Conservation (phyloP, 345 rosid genomes). For the Pugionium cornutum region DNA sequence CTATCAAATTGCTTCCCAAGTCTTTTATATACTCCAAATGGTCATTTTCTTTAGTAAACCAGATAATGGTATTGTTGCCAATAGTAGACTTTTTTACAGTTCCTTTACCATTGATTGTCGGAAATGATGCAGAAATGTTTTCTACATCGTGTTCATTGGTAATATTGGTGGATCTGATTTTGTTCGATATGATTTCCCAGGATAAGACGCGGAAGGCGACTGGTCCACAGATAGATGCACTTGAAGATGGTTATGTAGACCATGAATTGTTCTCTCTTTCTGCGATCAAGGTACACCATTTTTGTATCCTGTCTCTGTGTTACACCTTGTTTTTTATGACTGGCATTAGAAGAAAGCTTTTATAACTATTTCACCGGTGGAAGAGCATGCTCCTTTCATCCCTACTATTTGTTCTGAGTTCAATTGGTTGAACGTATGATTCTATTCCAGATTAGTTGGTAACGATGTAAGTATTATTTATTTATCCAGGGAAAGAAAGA, state of each 20-base stretch:
- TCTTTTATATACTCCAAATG: neutral
- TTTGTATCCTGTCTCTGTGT: neutral
- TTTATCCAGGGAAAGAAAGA: slow-evolving; percentile 78
- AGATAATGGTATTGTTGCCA: neutral
- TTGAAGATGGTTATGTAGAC: slow-evolving; percentile 82
- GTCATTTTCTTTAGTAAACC: slow-evolving; percentile 3
- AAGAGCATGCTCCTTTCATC: neutral
- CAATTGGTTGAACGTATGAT: slow-evolving; percentile 10
- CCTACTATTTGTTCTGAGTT: neutral
- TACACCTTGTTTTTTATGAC: neutral
- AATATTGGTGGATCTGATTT: neutral
- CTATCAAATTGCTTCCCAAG: slow-evolving; percentile 8
- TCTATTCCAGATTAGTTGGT: neutral
- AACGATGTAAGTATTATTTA: neutral
- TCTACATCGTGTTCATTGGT: neutral
- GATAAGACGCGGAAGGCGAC: slow-evolving; percentile 82
- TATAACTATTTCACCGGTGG: neutral
- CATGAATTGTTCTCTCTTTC: slow-evolving; percentile 84
- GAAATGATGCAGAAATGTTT: neutral
- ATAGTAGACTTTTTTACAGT: neutral
- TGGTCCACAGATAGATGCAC: slow-evolving; percentile 72
- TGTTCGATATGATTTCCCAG: slow-evolving; percentile 45
- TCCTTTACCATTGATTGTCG: neutral
- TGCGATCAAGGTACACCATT: slow-evolving; percentile 69
- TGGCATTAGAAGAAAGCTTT: neutral